Evolutionary conservation across 73 alveolate species (phyloP).

Genomic region (Paramecium caudatum): DNA sequence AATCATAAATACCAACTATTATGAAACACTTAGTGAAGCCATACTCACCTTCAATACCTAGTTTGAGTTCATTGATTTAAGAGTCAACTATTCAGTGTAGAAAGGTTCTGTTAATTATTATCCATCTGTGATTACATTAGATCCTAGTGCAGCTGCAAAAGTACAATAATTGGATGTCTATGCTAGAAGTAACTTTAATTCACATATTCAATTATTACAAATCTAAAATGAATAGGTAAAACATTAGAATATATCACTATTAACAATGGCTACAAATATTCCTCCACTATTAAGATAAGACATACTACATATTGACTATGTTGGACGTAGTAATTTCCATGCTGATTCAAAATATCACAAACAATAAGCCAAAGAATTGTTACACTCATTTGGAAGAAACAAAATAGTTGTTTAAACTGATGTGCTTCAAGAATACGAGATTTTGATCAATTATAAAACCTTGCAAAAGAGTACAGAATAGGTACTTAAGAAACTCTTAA

Average conservation of each 20-base stretch:
- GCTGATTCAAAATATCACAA: slow-evolving; percentile 29
- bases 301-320: not conserved
- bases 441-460: not conserved
- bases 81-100: not conserved
- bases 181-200: not conserved
- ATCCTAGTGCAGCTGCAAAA: not conserved
- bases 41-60: not conserved
- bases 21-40: not conserved
- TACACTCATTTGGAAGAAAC: not conserved
- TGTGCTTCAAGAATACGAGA: not conserved
- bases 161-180: not conserved
- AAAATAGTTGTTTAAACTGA: not conserved
- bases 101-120: slow-evolving; percentile 24
- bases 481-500: not conserved
- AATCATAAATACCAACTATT: slow-evolving; percentile 19
- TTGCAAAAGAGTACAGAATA: not conserved
- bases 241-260: not conserved
- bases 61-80: slow-evolving; percentile 7
- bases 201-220: not conserved
- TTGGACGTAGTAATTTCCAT: not conserved
- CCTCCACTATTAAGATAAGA: not conserved
- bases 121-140: slow-evolving; percentile 17
- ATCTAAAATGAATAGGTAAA: not conserved
- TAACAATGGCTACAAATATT: not conserved
- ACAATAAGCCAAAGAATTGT: not conserved